Base-by-base conservation (phyloP, 495 filamentous ascomycete genomes). In the Tuber indicum region DNA sequence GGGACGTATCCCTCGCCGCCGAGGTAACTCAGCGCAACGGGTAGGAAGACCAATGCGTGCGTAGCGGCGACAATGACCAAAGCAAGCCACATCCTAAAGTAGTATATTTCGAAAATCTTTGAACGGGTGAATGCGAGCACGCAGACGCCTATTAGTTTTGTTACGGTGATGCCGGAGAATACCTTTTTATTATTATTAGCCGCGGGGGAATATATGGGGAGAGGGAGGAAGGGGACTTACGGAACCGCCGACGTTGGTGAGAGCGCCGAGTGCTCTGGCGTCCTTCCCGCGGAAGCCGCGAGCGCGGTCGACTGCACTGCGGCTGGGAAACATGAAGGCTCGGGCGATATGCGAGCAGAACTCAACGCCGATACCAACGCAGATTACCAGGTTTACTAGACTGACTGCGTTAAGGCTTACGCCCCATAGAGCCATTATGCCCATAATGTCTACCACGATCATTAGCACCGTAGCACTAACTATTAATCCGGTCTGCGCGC, bases 101-200 rank as follows among this genome's bases (percentile, higher is more conserved):
- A 99, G 85, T 98, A 99, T 74, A 98, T 92, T 87, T 98, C 96
- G 83, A 99, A 99, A 84, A 99, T 98, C 89, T 98, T 98, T 85
- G 93, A 97, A 41, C 92, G 86, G 12, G 96, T 99, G 78, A 97
- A 98, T 0, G 94, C 96, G 21, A 99, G 87, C 62, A 99, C 96
- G 72, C 88, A 91, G 4, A 99, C 96, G 1, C 96, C 96, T 14
- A 99, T 85, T 2, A 98, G 86, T 84, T 99, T 99, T 36, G 96
- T 99, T 42, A 99, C 86, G 0, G 94, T 98, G 83, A 99, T 99
- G 0, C 96, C 96, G 72, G 92, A 95, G 83, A 99, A 96, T 19
- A 99, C 81, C 81, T 82, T 49, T 76, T 52, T 44, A n/a, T 26
- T 3, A n/a, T 4, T 71, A 49, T 82, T 58, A 82, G 62, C 26